Base-by-base conservation (phyloP, 495 filamentous ascomycete species). In the Aspergillus conjunctus region DNA sequence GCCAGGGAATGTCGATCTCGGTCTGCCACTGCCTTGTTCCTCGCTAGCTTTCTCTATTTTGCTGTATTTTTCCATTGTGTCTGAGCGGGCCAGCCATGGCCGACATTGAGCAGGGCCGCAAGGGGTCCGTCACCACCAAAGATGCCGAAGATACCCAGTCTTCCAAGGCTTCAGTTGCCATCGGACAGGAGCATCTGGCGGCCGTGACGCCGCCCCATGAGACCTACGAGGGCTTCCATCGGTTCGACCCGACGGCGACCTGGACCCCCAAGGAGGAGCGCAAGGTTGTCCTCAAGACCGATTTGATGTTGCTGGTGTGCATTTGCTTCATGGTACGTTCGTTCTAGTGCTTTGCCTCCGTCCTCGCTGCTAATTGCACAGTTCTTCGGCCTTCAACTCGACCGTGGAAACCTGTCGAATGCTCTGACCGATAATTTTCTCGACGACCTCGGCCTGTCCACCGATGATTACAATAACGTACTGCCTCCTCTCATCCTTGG, bases 341-440 rank as follows among this genome's bases (percentile, higher is more conserved):
- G 15, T 43, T 32, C 59, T 50, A 31, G n/a, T n/a, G 30, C 26
- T 57, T 21, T 39, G 14, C 18, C 8, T 26, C n/a, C 18, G 10
- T 26, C 7, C 52, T 10, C 17, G 32, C 54, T 22, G 26, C 45
- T 49, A 51, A 39, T 34, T 33, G 39, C 56, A 54, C 55, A 67
- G 81, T 85, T 85, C 62, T 83, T 83, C 54, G 78, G 77, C 1
- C 70, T 86, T 1, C 82, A 86, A 64, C 73, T 85, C 26, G 83
- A 86, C 60, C 77, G 83, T 0, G 79, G 77, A 14, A 86, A 86
- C 51, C 67, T 86, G 2, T 66, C 71, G 0, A 77, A 86, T 43
- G 83, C 82, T 14, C 60, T 85, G 30, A 74, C 83, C 0, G 83
- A 85, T 60, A 79, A 81, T 49, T 67, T 86, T 60, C 67, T 86